phyloP scores from a whole-genome alignment of 306 rosid species.

The Pterocarpus macrocarpus region DNA sequence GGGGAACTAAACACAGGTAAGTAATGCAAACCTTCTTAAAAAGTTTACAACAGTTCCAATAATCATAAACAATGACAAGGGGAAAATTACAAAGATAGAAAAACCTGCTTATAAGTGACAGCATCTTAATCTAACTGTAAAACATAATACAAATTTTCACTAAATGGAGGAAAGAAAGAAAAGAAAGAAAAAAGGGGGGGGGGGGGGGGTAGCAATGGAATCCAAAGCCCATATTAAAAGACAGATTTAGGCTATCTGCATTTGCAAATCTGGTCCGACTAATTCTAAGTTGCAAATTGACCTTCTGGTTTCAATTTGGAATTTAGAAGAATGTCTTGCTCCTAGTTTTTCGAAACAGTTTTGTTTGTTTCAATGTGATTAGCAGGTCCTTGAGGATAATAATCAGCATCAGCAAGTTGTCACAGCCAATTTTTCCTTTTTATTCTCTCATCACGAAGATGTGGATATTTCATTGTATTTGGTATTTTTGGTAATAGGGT shows the following conservation, averaged over 20 bases:
- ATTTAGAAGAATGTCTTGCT: not conserved
- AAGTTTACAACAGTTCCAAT: not conserved
- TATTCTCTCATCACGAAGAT: not conserved
- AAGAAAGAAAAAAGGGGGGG: too few species aligned
- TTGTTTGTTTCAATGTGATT: not conserved
- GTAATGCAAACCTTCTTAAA: not conserved
- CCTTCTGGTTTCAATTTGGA: not conserved
- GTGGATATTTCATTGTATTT: not conserved
- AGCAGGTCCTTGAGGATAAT: slow-evolving; percentile 17
- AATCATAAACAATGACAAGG: not conserved
- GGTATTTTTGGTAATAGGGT: not conserved
- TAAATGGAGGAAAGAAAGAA: not conserved
- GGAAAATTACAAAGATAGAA: not conserved
- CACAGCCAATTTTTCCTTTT: not conserved
- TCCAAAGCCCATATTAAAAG: not conserved
- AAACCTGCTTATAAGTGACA: not conserved
- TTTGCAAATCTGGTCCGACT: slow-evolving; percentile 5
- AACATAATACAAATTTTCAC: not conserved
- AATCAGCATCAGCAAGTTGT: not conserved
- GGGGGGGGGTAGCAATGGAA: not conserved
- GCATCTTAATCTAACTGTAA: not conserved
- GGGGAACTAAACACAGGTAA: not conserved
- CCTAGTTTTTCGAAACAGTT: not conserved
- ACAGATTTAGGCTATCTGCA: not conserved
- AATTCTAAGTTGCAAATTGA: slow-evolving; percentile 14